These are phyloP conservation scores for Rhodotorula sp. DNA, from an alignment of 1,284 basidiomycete species.

Conservation along the genomic window DNA sequence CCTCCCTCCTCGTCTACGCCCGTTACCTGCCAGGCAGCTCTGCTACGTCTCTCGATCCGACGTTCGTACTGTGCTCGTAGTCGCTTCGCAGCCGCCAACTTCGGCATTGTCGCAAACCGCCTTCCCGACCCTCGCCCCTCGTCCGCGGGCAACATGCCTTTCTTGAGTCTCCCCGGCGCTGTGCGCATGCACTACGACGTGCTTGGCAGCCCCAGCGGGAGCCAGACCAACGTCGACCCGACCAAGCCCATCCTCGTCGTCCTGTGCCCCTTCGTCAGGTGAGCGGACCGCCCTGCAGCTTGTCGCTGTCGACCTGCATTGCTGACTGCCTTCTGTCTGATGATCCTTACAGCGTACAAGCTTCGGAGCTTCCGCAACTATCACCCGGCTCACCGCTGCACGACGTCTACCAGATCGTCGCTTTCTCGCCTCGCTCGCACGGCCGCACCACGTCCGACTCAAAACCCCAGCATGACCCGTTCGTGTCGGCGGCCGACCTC, in stretches of 20 bases:
- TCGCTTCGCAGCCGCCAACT: neutral
- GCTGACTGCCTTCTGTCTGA: too few species aligned
- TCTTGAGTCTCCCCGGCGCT: conserved; percentile 7
- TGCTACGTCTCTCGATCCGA: neutral
- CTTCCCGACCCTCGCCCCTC: neutral
- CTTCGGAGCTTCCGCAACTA: conserved; percentile 6
- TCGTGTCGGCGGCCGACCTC: conserved; percentile 23
- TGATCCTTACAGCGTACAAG: too few species aligned
- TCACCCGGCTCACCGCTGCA: neutral
- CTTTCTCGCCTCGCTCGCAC: conserved; percentile 18
- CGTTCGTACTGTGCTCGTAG: neutral
- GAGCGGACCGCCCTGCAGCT: neutral
- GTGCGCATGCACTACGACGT: conserved; percentile 19
- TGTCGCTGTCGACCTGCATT: too few species aligned
- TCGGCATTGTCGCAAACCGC: too few species aligned
- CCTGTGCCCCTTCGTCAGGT: conserved; percentile 9
- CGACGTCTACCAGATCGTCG: conserved; percentile 13
- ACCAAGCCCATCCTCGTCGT: conserved; percentile 13
- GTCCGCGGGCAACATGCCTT: neutral
- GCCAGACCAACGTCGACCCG: neutral
- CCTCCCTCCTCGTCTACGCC: too few species aligned
- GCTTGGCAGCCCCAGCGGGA: neutral
- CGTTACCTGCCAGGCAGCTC: too few species aligned
- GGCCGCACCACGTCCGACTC: conserved; percentile 8
- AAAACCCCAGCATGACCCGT: conserved; percentile 13